A percentile compares a stretch with the other conserved stretches of the same genome.
Evolutionary conservation across 2,329 filamentous ascomycete genomes (phyloP).

Genomic region (Cladophialophora immunda): DNA sequence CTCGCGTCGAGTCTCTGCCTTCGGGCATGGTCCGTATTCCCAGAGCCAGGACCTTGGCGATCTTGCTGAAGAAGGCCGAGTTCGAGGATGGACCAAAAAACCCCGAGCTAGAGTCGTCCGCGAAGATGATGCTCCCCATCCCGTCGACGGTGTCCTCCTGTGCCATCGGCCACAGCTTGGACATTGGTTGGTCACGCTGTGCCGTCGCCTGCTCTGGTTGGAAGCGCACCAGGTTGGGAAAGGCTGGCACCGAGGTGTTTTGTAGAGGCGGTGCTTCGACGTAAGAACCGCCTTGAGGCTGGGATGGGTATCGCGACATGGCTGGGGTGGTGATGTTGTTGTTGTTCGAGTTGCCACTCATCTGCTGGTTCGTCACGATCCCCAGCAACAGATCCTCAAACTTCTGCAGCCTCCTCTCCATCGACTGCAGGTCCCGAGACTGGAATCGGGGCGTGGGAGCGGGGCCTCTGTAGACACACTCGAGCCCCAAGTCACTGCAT

Average conservation of each 20-base stretch:
- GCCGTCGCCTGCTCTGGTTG: background rate
- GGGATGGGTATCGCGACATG: too few relatives aligned
- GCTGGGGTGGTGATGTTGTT: too few relatives aligned
- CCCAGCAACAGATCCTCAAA: constrained; percentile 1
- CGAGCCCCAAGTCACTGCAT: constrained; percentile 9
- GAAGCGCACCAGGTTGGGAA: background rate
- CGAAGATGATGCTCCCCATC: constrained; percentile 47
- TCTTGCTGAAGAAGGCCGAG: constrained; percentile 46
- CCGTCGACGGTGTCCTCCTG: constrained; percentile 45
- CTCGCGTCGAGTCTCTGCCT: constrained; percentile 14
- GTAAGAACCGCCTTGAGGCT: background rate
- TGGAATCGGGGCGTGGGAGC: background rate
- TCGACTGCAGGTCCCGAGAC: background rate
- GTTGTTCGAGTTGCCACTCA: background rate
- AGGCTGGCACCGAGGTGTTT: background rate
- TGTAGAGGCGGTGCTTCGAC: background rate
- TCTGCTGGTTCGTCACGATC: background rate
- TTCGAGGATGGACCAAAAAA: constrained; percentile 10
- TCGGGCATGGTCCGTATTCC: background rate
- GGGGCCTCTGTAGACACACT: constrained; percentile 14
- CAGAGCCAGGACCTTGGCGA: constrained; percentile 11
- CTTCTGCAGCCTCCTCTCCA: constrained; percentile 9
- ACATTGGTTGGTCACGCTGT: background rate
- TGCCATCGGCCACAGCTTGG: background rate
- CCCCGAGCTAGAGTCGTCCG: constrained; percentile 47